These are phyloP conservation scores for Lentinula boryana DNA, from an alignment of 768 basidiomycete genomes.

Conservation along the genomic window DNA sequence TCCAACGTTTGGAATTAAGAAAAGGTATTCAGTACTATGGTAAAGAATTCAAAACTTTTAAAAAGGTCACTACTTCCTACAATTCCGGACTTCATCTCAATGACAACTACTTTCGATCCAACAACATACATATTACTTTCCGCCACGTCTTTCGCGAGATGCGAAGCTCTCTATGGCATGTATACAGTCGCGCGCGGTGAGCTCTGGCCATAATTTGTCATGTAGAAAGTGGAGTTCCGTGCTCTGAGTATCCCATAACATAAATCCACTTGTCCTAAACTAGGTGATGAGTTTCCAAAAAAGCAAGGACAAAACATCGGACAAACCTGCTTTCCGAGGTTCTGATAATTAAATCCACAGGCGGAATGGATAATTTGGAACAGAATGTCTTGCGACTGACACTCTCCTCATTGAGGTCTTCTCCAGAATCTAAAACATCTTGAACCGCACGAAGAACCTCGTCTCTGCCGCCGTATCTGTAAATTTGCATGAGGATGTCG, in stretches of 20 bases:
- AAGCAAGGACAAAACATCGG: not conserved
- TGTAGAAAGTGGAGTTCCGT: not conserved
- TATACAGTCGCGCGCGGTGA: not conserved
- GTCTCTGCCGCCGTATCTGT: slow-evolving; percentile 10
- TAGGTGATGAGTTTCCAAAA: not conserved
- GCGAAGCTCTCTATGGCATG: not conserved
- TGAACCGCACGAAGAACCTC: slow-evolving; percentile 10
- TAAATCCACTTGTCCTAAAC: not conserved
- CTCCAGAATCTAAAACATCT: slow-evolving; percentile 6
- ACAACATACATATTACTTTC: too few relatives aligned
- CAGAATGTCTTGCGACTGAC: slow-evolving; percentile 11
- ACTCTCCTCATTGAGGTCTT: slow-evolving; percentile 9
- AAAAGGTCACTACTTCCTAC: too few relatives aligned
- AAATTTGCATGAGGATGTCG: not conserved
- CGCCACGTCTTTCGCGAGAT: not conserved
- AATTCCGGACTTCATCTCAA: too few relatives aligned
- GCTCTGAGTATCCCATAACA: not conserved
- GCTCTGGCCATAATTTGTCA: not conserved
- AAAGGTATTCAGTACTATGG: too few relatives aligned
- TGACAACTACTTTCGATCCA: too few relatives aligned
- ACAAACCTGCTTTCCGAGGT: not conserved
- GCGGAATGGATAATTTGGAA: not conserved
- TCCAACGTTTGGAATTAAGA: too few relatives aligned
- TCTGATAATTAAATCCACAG: not conserved
- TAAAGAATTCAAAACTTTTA: too few relatives aligned